phyloP scores from a whole-genome alignment of 371 early-diverging fungal genomes.

The Mortierella sp. region DNA sequence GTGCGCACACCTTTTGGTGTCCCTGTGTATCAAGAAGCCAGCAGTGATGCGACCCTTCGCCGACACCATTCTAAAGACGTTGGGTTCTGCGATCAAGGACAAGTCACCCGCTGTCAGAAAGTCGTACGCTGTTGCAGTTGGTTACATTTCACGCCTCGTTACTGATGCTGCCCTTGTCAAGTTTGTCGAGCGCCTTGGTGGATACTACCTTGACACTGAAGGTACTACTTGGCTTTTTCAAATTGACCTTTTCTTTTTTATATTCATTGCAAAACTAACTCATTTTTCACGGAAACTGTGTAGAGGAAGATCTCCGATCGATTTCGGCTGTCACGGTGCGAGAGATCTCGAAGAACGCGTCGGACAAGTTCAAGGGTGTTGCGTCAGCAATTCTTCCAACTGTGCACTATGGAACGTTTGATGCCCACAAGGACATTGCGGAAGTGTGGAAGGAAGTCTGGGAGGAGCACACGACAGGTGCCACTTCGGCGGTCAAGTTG shows the following conservation, averaged over 20 bases:
- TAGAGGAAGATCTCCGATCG: slow-evolving; percentile 83
- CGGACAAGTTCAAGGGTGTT: slow-evolving; percentile 73
- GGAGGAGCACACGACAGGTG: slow-evolving; percentile 86
- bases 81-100: slow-evolving; percentile 84
- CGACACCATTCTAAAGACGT: slow-evolving; percentile 79
- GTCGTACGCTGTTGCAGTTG: slow-evolving; percentile 88
- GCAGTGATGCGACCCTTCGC: slow-evolving; percentile 72
- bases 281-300: neutral
- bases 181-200: slow-evolving; percentile 77
- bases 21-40: slow-evolving; percentile 78
- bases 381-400: slow-evolving; percentile 80
- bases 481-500: slow-evolving; percentile 71
- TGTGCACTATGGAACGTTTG: slow-evolving; percentile 83
- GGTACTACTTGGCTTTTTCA: slow-evolving; percentile 50
- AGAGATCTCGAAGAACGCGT: slow-evolving; percentile 85
- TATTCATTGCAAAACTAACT: neutral
- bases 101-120: slow-evolving; percentile 87
- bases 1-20: slow-evolving; percentile 87
- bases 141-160: slow-evolving; percentile 81
- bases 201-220: slow-evolving; percentile 80
- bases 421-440: slow-evolving; percentile 70
- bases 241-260: neutral
- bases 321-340: slow-evolving; percentile 80
- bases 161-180: slow-evolving; percentile 72
- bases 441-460: slow-evolving; percentile 85